Evolutionary conservation across 1,284 basidiomycete species (phyloP).

Genomic region (Vanrija sp.): DNA sequence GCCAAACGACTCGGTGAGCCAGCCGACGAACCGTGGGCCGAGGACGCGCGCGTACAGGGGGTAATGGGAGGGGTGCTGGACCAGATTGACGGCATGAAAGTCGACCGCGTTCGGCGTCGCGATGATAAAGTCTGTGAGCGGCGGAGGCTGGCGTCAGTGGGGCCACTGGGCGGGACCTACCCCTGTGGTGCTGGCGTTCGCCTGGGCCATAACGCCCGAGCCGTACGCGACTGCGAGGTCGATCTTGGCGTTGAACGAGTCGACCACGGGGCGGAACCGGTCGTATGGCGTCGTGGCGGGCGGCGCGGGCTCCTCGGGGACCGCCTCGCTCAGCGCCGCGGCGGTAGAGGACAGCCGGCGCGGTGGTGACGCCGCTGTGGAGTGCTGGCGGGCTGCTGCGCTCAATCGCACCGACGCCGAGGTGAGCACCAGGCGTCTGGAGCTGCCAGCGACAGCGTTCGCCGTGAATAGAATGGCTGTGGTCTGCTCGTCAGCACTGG

Average conservation of each 20-base stretch:
- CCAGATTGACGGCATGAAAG: conserved; percentile 93
- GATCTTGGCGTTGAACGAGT: conserved; percentile 32
- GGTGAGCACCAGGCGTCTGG: not conserved
- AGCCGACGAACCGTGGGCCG: conserved; percentile 67
- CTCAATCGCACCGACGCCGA: not conserved
- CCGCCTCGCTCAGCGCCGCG: not conserved
- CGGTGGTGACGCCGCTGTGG: not conserved
- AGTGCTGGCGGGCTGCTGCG: not conserved
- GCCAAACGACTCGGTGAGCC: conserved; percentile 65
- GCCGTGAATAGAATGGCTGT: not conserved
- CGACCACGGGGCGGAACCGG: conserved; percentile 36
- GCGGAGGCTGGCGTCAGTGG: conserved; percentile 41
- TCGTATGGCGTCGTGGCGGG: conserved; percentile 17
- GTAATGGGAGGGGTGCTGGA: conserved; percentile 85
- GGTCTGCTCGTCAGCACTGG: too few relatives aligned
- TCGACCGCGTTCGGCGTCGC: conserved; percentile 85
- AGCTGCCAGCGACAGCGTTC: not conserved
- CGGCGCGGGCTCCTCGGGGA: not conserved
- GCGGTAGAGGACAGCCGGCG: not conserved
- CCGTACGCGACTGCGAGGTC: conserved; percentile 49
- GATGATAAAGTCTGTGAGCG: conserved; percentile 94
- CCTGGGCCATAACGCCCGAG: conserved; percentile 45
- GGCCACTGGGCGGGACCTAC: not conserved
- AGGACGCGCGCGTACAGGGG: conserved; percentile 74
- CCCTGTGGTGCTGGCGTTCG: conserved; percentile 22